Evolutionary conservation across 169 alveolate genomes (phyloP), one percentile per base, ranked within the genome.

Genomic region (Plasmodium reichenowi): DNA sequence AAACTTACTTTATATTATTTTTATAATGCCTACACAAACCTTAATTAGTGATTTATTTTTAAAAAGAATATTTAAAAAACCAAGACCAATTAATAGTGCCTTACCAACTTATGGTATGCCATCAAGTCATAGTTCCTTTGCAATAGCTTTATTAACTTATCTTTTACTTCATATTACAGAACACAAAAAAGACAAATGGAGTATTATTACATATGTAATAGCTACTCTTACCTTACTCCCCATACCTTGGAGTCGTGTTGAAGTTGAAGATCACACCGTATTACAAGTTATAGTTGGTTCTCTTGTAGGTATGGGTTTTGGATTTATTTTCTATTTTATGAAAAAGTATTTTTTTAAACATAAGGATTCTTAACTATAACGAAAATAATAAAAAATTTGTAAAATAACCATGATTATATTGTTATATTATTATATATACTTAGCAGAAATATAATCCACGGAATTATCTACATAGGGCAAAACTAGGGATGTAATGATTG

Each of bases 171-270:
- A 74, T 45, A 43, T 74, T 17, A 10, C 10, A 2, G 88, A 74
- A 64, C 72, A 67, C 22, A 72, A 91, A 26, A 91, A 66, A 56
- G 91, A 91, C 68, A 91, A 86, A 75, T 88, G 88, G 85, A 70
- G 62, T n/a, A 74, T 86, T 63, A 64, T 91, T 26, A 10, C 88
- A 2, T 74, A 9, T 64, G 15, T 74, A 17, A 50, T 60, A 22
- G 67, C 88, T 29, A 38, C 86, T 54, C 73, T 88, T 78, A 83
- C 72, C 4, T 26, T 74, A 10, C 58, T 74, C 7, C 94, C 94
- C 0, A 80, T 91, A 56, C 94, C 94, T 20, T 91, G 94, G 94
- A 91, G 93, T 64, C 78, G 94, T 52, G 76, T 88, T 67, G 56
- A 91, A 38, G 89, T 85, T 26, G 90, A 91, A 54, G 94, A 91